Evolutionary conservation across 106 monocot genomes (phyloP).

Genomic region (Platanthera zijinensis): DNA sequence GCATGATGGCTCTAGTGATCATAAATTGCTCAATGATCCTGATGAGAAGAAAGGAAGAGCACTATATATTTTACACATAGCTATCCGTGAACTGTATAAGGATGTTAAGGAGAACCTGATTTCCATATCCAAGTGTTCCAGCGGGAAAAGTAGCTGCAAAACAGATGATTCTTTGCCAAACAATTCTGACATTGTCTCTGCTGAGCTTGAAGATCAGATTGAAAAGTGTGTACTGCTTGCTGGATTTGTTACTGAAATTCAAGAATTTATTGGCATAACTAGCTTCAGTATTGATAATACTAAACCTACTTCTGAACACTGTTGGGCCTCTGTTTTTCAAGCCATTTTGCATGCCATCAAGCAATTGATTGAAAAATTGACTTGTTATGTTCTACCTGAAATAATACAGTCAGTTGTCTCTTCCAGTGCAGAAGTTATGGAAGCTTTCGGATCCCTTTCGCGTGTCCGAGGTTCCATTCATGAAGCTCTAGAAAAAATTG

Average conservation of each 20-base stretch:
- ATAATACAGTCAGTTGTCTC: constrained; percentile 57
- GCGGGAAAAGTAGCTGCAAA: constrained; percentile 23
- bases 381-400: constrained; percentile 63
- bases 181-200: constrained; percentile 22
- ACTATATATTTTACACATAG: constrained; percentile 28
- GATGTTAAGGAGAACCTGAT: constrained; percentile 44
- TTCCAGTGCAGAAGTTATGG: constrained; percentile 78
- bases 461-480: constrained; percentile 82
- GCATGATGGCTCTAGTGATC: constrained; percentile 23
- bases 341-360: constrained; percentile 33
- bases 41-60: constrained; percentile 39
- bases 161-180: constrained; percentile 19
- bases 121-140: constrained; percentile 26
- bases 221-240: constrained; percentile 70
- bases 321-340: constrained; percentile 70
- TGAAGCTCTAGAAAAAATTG: constrained; percentile 69
- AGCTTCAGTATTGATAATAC: constrained; percentile 13
- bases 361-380: constrained; percentile 53
- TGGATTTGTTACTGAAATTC: constrained; percentile 53
- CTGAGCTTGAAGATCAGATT: constrained; percentile 73
- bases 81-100: constrained; percentile 44
- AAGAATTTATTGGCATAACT: constrained; percentile 30
- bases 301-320: constrained; percentile 18
- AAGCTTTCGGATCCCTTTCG: constrained; percentile 82
- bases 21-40: constrained; percentile 21